Evolutionary conservation across 768 basidiomycete genomes (phyloP), one percentile per base, ranked within the genome.

Genomic region (Baorangia bicolor): DNA sequence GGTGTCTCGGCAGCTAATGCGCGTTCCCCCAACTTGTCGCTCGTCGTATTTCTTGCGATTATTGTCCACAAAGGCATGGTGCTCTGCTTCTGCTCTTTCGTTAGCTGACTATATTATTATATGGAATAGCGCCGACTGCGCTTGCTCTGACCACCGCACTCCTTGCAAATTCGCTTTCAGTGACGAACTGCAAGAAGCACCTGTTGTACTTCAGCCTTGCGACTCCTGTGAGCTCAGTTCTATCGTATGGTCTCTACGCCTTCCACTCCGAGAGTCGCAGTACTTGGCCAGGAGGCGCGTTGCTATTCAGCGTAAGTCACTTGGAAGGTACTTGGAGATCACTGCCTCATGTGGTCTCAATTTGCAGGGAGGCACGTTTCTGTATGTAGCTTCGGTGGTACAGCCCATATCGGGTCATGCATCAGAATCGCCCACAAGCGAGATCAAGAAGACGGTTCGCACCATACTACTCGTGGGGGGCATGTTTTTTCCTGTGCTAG

Each of bases 351-450:
- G 49, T 25, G 8, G 30, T 9, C 31, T 40, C 31, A 9, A 39
- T 34, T 23, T 40, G 33, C 52, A 94, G 92, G 94, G 92, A 42
- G 94, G 94, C 10, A 94, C 92, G 4, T 97, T 97, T 74, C 77
- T 98, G 37, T 97, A 96, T 66, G 95, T 98, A 10, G 93, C 94
- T 1, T 94, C 94, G 1, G 87, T 92, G 38, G 77, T 94, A n/a
- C 91, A 92, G 65, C 83, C 89, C 3, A 80, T 87, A 31, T 85
- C 87, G 31, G 76, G 80, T 18, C 77, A 78, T 49, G 67, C 70
- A 27, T 72, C 66, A 37, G 74, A 60, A 58, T 55, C 61, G 27
- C 33, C 66, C 5, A 55, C 75, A 10, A 75, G 75, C 23, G 81
- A 79, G 40, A 70, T 86, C 40, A 70, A 74, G 13, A 77, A 79